phyloP scores from a whole-genome alignment of 805 yeast species.

The Candida vartiovaarae region DNA sequence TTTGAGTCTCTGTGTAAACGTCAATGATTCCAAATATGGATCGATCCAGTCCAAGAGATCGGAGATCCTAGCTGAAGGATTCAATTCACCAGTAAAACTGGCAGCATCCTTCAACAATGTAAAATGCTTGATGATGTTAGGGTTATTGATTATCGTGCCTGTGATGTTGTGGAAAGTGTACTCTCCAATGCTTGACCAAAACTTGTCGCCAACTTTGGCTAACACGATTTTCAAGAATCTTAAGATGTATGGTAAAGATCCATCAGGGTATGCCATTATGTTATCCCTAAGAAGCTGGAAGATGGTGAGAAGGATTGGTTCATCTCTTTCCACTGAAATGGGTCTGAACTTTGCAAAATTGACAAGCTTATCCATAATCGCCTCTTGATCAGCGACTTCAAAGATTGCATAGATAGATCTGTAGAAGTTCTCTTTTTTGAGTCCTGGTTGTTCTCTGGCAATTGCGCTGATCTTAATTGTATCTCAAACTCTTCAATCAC shows the following conservation, averaged over 20 bases:
- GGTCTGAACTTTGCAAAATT: constrained; percentile 22
- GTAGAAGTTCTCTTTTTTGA: constrained; percentile 43
- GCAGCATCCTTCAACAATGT: constrained; percentile 21
- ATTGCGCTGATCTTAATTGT: constrained; percentile 27
- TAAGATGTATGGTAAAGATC: constrained; percentile 40
- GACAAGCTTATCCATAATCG: constrained; percentile 25
- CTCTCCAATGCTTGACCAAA: constrained; percentile 54
- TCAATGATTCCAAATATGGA: constrained; percentile 36
- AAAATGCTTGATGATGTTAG: constrained; percentile 36
- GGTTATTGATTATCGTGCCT: constrained; percentile 53
- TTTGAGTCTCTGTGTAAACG: constrained; percentile 43
- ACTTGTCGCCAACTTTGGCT: constrained; percentile 31
- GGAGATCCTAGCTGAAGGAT: constrained; percentile 28
- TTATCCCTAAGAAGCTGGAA: constrained; percentile 40
- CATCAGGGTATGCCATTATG: constrained; percentile 40
- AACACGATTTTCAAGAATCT: constrained; percentile 42
- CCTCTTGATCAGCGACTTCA: constrained; percentile 27
- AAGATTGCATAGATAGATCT: constrained; percentile 30
- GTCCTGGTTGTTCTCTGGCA: constrained; percentile 36
- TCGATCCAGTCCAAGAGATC: constrained; percentile 53
- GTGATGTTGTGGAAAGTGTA: constrained; percentile 47
- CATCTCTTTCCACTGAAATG: constrained; percentile 19
- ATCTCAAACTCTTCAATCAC: constrained; percentile 48
- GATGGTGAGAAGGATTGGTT: constrained; percentile 26
- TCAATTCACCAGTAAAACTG: constrained; percentile 24